Evolutionary conservation across 1,284 basidiomycete genomes (phyloP).

Genomic region (Neonothopanus nambi): DNA sequence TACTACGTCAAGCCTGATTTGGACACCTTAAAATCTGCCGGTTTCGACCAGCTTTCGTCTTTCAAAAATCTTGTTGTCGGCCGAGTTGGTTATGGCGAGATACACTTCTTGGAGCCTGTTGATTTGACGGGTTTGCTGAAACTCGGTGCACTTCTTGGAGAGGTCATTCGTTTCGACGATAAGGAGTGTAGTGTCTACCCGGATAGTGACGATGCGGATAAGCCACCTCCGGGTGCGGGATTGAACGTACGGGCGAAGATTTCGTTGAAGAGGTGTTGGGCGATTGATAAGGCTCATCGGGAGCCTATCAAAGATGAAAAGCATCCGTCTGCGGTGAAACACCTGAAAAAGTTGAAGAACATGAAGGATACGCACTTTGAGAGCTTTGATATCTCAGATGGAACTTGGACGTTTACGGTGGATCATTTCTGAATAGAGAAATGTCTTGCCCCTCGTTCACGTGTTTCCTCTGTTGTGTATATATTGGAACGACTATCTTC

Average conservation of each 20-base stretch:
- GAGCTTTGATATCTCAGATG: constrained; percentile 76
- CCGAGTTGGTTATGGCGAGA: constrained; percentile 87
- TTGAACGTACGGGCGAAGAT: constrained; percentile 89
- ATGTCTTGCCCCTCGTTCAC: background rate
- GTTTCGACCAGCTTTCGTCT: constrained; percentile 71
- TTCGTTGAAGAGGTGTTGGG: constrained; percentile 83
- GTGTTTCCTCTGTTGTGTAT: background rate
- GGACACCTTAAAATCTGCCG: constrained; percentile 64
- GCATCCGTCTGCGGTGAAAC: constrained; percentile 73
- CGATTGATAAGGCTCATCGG: constrained; percentile 88
- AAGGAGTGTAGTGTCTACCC: constrained; percentile 95
- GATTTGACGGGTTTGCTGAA: constrained; percentile 87
- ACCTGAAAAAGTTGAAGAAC: constrained; percentile 81
- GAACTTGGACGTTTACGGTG: constrained; percentile 93
- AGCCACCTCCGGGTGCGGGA: constrained; percentile 81
- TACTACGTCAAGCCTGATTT: constrained; percentile 88
- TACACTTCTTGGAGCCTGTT: constrained; percentile 89
- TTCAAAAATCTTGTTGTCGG: constrained; percentile 84
- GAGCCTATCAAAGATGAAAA: constrained; percentile 86
- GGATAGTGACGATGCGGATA: constrained; percentile 78
- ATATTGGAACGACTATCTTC: background rate
- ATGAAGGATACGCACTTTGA: constrained; percentile 89
- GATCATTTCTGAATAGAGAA: constrained; percentile 76
- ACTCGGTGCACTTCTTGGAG: constrained; percentile 83
- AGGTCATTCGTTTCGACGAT: constrained; percentile 86